Percentiles rank a stretch among this genome's conserved stretches.
These are phyloP conservation scores for Symbiodinium natans DNA, from an alignment of 73 alveolate species.

Conservation along the genomic window DNA sequence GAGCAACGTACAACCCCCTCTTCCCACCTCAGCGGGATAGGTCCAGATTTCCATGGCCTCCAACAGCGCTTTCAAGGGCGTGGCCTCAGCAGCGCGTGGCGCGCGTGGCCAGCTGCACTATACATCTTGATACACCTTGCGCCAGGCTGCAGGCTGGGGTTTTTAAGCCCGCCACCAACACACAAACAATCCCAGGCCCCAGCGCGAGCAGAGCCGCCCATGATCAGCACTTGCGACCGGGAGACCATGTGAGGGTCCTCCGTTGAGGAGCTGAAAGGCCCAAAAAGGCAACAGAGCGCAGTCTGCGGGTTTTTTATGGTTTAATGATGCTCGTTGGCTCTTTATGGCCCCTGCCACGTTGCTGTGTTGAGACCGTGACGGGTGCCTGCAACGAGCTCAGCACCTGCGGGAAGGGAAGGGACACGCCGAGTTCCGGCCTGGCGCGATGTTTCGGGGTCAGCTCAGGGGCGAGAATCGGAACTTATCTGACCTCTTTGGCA, in stretches of 20 bases:
- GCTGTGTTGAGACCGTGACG: no score
- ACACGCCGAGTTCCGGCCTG: slow-evolving; percentile 85
- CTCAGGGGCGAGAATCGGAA: no score
- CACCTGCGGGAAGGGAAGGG: slow-evolving; percentile 85
- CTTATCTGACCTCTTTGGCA: no score
- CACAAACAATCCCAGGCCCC: not conserved
- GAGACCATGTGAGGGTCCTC: slow-evolving; percentile 86
- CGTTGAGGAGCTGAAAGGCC: not conserved
- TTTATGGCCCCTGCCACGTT: no score
- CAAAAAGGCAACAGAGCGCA: no score
- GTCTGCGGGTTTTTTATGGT: no score
- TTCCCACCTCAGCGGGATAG: slow-evolving; percentile 46
- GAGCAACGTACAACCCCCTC: not conserved
- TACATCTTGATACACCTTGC: no score
- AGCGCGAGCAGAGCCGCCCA: slow-evolving; percentile 42
- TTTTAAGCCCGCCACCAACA: no score
- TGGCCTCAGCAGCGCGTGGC: not conserved
- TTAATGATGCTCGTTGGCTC: no score
- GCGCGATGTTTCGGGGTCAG: not conserved
- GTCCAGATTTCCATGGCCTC: slow-evolving; percentile 83
- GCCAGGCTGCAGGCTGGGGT: no score
- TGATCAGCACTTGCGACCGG: slow-evolving; percentile 27
- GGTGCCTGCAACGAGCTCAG: slow-evolving; percentile 45
- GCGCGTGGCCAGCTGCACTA: no score
- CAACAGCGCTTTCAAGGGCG: slow-evolving; percentile 60